These are phyloP conservation scores for Salix caprea DNA, from an alignment of 345 rosid species.

Conservation along the genomic window DNA sequence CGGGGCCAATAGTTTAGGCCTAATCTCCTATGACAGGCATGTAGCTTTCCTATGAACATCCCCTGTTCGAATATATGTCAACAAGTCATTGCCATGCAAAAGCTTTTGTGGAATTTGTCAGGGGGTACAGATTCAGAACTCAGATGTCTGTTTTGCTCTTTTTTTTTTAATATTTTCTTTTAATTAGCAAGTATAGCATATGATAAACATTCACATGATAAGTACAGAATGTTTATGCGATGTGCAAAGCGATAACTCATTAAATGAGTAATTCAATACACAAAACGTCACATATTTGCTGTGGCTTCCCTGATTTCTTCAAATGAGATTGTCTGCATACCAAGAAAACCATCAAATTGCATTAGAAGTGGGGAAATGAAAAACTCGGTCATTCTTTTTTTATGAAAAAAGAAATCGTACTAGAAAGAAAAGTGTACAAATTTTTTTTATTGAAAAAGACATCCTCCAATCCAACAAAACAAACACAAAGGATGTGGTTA, in stretches of 20 bases:
- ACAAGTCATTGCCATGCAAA: too few relatives aligned
- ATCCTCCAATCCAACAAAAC: background rate
- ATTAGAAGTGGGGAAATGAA: background rate
- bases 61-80: too few relatives aligned
- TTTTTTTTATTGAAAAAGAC: background rate
- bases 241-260: conserved; percentile 10
- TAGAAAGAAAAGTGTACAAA: background rate
- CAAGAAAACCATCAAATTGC: conserved; percentile 3
- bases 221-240: background rate
- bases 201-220: conserved; percentile 22
- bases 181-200: conserved; percentile 7
- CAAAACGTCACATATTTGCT: conserved; percentile 41
- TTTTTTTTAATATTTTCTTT: too few relatives aligned
- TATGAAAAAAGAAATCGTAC: background rate
- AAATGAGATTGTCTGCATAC: conserved; percentile 54
- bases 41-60: too few relatives aligned
- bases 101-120: too few relatives aligned
- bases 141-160: background rate
- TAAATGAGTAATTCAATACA: conserved; percentile 8
- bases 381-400: too few relatives aligned
- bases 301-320: conserved; percentile 80
- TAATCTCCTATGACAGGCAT: too few relatives aligned
- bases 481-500: too few relatives aligned
- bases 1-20: too few relatives aligned
- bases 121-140: background rate